Evolutionary conservation across 1,284 basidiomycete species (phyloP), one percentile per base, ranked within the genome.

Genomic region (Microbotryomycetes sp.): DNA sequence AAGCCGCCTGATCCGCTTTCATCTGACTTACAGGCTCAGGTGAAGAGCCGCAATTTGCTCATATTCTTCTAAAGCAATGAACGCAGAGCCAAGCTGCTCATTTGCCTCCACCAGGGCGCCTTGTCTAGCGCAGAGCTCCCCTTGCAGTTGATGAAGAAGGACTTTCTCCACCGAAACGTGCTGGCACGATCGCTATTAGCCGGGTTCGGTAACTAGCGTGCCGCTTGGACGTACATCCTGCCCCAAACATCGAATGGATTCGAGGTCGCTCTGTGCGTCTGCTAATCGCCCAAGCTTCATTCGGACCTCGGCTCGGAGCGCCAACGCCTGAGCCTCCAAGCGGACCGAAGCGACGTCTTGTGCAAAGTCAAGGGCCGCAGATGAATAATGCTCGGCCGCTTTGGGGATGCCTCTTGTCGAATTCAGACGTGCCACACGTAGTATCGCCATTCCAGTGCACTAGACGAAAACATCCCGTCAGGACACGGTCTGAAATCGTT

Each of bases 331-430:
- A 23, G 84, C 82, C 2, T 81, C 73, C 70, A 88, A 78, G 0
- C 83, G 80, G 3, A 85, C 82, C 0, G 86, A 82, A 57, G 83
- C 84, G 15, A 90, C 73, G 3, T 84, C 79, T 46, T 80, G 78
- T 0, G 88, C 86, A 4, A 93, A 77, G 23, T 85, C 81, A 13
- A 81, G 77, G 0, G 86, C 87, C 70, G 90, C 85, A 45, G 83
- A 79, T 1, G 86, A 79, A 73, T 90, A 92, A 71, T 87, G 91
- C 64, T 89, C 85, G 4, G 87, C 84, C 70, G 91, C 89, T 27
- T 86, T 82, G 6, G 84, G 82, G 1, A 89, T 89, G 0, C 91
- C 91, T 5, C 88, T 82, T 0, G 78, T 73, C 18, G 83, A 79
- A 67, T 90, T 87, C 0, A 81, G 79, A 4, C 81, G 78, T 1